Evolutionary conservation across 306 rosid species (phyloP).

Genomic region (Rosa chinensis): DNA sequence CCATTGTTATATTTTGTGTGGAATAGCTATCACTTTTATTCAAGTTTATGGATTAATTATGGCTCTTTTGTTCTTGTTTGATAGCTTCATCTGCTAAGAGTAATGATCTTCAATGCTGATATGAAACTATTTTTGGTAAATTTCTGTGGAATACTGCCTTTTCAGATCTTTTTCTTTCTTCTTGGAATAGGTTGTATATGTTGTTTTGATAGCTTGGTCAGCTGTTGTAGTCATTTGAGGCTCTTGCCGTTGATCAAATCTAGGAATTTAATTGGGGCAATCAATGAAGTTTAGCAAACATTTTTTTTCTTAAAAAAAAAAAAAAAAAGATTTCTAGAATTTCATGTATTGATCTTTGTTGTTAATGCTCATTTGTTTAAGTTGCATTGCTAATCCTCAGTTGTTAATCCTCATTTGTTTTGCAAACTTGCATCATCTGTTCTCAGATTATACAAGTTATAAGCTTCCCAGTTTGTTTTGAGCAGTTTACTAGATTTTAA

Average conservation of each 20-base stretch:
- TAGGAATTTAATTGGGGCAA: neutral
- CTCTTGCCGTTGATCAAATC: neutral
- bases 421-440: too few species aligned
- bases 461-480: neutral
- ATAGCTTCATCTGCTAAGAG: neutral
- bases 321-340: neutral
- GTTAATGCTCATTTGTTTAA: neutral
- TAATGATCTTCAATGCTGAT: neutral
- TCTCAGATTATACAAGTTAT: neutral
- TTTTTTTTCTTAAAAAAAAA: too few species aligned
- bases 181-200: neutral
- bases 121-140: neutral
- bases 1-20: neutral
- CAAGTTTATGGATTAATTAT: neutral
- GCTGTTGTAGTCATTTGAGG: neutral
- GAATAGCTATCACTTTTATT: neutral
- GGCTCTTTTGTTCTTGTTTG: neutral
- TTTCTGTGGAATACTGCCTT: neutral
- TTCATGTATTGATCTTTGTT: neutral
- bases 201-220: neutral
- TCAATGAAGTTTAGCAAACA: neutral
- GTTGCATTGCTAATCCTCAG: neutral
- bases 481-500: neutral
- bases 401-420: too few species aligned
- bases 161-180: neutral